Evolutionary conservation across 148 eudicot species (phyloP), one percentile per base, ranked within the genome.

Genomic region (Rhododendron williamsianum): DNA sequence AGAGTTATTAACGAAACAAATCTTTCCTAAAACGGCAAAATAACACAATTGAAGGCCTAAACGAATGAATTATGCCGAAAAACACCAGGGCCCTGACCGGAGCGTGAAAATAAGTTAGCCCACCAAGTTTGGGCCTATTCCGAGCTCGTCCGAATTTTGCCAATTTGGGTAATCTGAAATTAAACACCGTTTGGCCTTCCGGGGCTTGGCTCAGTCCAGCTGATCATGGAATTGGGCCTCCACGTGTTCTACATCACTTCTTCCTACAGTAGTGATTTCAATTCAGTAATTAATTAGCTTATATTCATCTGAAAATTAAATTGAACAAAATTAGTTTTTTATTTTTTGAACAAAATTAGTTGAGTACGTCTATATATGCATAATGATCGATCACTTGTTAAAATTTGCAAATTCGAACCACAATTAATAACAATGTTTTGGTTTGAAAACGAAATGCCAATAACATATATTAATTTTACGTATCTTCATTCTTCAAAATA

Each of bases 211-310:
- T 30, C 30, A 30, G 30, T 30, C 30, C 30, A 30, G 30, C 30
- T 30, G 30, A 30, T 30, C 30, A 30, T 30, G 30, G 30, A 30
- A 30, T 30, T 30, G 30, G 30, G 30, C 30, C 30, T 30, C 30
- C 30, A 30, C 30, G 30, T 30, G 30, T 30, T 30, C 30, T 30
- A 96, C 54, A 96, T 98, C 35, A 94, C 99, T 93, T 96, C 99
- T 91, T 96, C 99, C 97, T 95, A 91, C 56, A 88, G 36, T 82
- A 41, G 43, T 33, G 0, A 4, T 78, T 41, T 46, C 81, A 45
- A 45, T 9, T 78, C n/a, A 19, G 30, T 30, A 23, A 36, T 74
- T 74, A 35, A 23, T 0, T 73, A 2, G 43, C 43, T 15, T 54
- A 46, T 38, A 16, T 36, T 74, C 7, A 38, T 18, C 6, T 6